A percentile compares a stretch with the other conserved stretches of the same genome.
Conservation (phyloP, 768 basidiomycete species). For the Daedaleopsis nitida region DNA sequence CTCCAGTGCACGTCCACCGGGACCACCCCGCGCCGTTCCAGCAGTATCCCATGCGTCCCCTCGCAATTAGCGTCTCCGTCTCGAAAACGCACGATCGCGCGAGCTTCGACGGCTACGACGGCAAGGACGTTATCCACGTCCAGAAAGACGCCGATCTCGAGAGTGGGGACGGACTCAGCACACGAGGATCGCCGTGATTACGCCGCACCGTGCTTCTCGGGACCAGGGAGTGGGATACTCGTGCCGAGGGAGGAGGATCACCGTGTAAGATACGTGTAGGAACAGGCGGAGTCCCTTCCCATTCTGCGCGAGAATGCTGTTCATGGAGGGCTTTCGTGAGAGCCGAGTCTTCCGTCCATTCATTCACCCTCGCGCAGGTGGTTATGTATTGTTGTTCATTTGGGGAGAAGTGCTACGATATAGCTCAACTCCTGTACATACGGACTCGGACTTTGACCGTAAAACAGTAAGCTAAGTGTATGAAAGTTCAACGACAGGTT, state of each 20-base stretch:
- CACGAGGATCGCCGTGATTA: background rate
- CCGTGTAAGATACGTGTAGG: background rate
- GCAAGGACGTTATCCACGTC: slow-evolving; percentile 4
- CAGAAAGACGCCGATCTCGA: background rate
- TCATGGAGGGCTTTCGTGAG: background rate
- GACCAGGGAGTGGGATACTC: background rate
- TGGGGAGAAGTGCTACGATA: background rate
- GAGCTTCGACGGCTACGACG: slow-evolving; percentile 15
- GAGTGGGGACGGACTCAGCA: background rate
- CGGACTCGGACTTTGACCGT: background rate
- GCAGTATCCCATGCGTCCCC: slow-evolving; percentile 13
- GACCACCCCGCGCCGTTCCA: background rate
- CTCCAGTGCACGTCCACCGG: background rate
- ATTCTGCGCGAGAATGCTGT: background rate
- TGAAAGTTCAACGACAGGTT: too few relatives aligned
- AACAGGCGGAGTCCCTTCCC: background rate
- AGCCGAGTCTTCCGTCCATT: background rate
- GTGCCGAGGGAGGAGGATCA: background rate
- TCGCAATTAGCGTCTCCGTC: slow-evolving; percentile 19
- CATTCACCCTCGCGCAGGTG: background rate
- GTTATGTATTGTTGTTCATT: background rate
- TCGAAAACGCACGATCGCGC: slow-evolving; percentile 10
- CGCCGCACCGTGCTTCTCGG: background rate
- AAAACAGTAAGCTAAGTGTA: background rate
- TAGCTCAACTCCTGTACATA: background rate